Percentiles rank a stretch among this genome's conserved stretches.
Conservation (phyloP, 176 grass and related monocot species). For the Panicum miliaceum region DNA sequence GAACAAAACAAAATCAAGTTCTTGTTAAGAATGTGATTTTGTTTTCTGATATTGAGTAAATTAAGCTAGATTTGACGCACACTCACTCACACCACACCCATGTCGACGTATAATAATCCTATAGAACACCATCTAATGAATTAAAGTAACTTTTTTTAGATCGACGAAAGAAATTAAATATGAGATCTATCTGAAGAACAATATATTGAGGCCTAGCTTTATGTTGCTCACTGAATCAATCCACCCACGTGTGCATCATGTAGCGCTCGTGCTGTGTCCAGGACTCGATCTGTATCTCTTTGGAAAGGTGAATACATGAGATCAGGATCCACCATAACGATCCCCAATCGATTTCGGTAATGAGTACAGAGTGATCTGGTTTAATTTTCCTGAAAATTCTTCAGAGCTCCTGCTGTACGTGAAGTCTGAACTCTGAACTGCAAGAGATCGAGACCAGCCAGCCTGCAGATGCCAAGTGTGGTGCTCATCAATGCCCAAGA, state of each 20-base stretch:
- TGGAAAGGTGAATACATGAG: background rate
- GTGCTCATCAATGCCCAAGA: slow-evolving; percentile 62
- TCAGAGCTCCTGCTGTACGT: background rate
- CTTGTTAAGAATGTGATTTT: too few relatives aligned
- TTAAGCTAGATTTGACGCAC: too few relatives aligned
- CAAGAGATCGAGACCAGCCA: background rate
- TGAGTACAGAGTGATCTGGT: background rate
- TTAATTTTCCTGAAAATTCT: background rate
- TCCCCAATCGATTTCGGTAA: background rate
- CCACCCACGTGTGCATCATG: background rate
- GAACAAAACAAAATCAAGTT: background rate
- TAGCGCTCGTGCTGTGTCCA: background rate
- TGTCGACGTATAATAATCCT: too few relatives aligned
- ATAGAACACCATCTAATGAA: too few relatives aligned
- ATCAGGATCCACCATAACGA: background rate
- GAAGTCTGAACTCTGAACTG: background rate
- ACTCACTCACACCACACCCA: too few relatives aligned
- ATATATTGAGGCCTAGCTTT: too few relatives aligned
- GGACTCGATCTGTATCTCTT: background rate
- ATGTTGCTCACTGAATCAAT: too few relatives aligned
- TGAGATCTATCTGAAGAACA: too few relatives aligned
- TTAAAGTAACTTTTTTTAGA: too few relatives aligned
- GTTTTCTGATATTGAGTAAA: too few relatives aligned
- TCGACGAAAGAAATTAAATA: too few relatives aligned
- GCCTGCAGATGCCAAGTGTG: background rate